Base-by-base conservation (phyloP, 345 rosid species). In the Dipteronia sinensis region DNA sequence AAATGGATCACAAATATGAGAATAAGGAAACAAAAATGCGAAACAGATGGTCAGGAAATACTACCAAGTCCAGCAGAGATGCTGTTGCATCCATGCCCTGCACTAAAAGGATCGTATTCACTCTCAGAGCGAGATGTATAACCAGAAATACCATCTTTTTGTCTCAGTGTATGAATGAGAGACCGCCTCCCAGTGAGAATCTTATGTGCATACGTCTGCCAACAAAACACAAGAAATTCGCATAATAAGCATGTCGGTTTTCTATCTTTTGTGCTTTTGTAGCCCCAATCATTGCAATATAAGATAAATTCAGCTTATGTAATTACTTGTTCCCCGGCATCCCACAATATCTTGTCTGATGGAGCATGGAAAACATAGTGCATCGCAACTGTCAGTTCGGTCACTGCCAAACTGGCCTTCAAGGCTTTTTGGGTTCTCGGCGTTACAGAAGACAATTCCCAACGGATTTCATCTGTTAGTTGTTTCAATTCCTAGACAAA, bases 1-100 rank as follows among this genome's bases (percentile, higher is more conserved):
- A 71, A n/a, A 53, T 34, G 6, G 22, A 31, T 64, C 47, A 53
- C 34, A 31, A 44, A 2, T 13, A 12, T 17, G 31, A 67, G 44
- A 3, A 7, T 53, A 59, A 53, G 38, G 10, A 58, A 29, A 67
- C 5, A 66, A 40, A 25, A 78, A 55, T 29, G 22, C 20, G 49
- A 4, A 61, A 55, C 31, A 67, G 66, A 76, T 27, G 75, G 74
- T 68, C 71, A 65, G 25, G 3, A 71, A 82, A 79, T 19, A 27
- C 77, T 90, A 95, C 98, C 98, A 42, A 95, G 91, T 71, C 98
- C 98, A 83, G 98, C 98, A 74, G 97, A 95, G 65, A 95, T 76
- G 76, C 98, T 92, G 80, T 85, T 95, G 88, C 97, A 95, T 59
- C 98, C 97, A 86, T 95, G 98, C 29, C 92, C 94, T 3, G 92